phyloP scores from a whole-genome alignment of 768 basidiomycete species.

The Calocera cornea region DNA sequence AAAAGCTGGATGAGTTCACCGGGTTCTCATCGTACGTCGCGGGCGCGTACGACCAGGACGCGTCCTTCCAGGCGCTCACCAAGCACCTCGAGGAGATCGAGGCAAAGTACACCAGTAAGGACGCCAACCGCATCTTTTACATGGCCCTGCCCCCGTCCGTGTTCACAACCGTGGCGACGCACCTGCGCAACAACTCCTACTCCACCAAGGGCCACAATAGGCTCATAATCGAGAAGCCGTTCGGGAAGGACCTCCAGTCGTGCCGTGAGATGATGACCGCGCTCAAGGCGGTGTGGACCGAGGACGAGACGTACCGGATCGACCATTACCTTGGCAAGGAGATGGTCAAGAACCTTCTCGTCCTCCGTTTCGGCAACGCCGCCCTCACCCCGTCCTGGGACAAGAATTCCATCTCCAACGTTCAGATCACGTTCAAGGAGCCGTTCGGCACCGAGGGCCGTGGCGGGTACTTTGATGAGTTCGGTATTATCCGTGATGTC shows the following conservation, averaged over 20 bases:
- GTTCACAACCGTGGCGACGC: slow-evolving; percentile 77
- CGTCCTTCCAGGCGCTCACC: slow-evolving; percentile 64
- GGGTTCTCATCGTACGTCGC: slow-evolving; percentile 63
- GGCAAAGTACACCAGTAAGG: slow-evolving; percentile 44
- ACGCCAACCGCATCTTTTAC: slow-evolving; percentile 78
- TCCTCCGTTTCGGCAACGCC: slow-evolving; percentile 88
- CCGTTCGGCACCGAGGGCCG: slow-evolving; percentile 99
- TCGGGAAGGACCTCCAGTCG: slow-evolving; percentile 85
- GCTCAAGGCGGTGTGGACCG: slow-evolving; percentile 78
- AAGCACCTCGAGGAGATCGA: slow-evolving; percentile 69
- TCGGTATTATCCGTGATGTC: slow-evolving; percentile 96
- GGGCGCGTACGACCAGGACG: slow-evolving; percentile 77
- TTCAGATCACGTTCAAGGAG: slow-evolving; percentile 99
- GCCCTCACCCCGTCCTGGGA: slow-evolving; percentile 85
- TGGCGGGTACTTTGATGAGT: slow-evolving; percentile 99
- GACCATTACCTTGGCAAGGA: slow-evolving; percentile 99
- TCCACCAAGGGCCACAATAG: slow-evolving; percentile 60
- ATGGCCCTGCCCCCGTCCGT: slow-evolving; percentile 95
- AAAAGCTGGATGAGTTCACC: slow-evolving; percentile 74
- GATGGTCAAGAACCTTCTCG: slow-evolving; percentile 98
- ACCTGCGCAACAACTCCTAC: slow-evolving; percentile 75
- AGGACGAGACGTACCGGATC: slow-evolving; percentile 97
- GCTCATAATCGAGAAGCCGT: slow-evolving; percentile 96
- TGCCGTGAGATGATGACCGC: slow-evolving; percentile 62
- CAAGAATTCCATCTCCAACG: slow-evolving; percentile 88